A percentile compares a stretch with the other conserved stretches of the same genome.
phyloP scores from a whole-genome alignment of 148 eudicot species.

The Chenopodium berlandieri region DNA sequence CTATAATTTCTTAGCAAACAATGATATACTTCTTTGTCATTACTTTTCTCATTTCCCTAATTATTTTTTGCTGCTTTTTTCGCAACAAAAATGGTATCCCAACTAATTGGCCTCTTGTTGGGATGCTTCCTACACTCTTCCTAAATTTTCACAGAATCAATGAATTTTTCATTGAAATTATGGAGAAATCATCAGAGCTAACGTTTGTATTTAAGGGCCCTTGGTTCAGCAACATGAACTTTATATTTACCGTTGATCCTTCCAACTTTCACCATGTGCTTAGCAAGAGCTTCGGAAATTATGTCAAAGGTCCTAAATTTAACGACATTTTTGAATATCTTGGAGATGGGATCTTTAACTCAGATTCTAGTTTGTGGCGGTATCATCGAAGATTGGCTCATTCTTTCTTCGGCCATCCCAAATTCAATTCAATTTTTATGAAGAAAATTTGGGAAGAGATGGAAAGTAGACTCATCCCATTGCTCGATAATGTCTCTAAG shows the following conservation, averaged over 20 bases:
- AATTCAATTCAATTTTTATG: constrained; percentile 29
- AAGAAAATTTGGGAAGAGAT: constrained; percentile 26
- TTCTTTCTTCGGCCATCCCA: constrained; percentile 21
- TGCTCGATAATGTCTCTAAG: constrained; percentile 31
- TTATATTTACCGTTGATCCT: constrained; percentile 40
- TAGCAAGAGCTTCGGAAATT: constrained; percentile 46
- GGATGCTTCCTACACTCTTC: constrained; percentile 45
- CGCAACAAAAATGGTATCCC: constrained; percentile 28
- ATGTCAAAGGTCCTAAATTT: constrained; percentile 44
- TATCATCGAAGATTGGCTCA: constrained; percentile 29
- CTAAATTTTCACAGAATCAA: constrained; percentile 27
- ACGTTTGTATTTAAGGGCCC: constrained; percentile 48
- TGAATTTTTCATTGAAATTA: constrained; percentile 7
- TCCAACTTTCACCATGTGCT: constrained; percentile 43
- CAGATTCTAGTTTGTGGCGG: constrained; percentile 40
- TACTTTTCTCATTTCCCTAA: too few relatives aligned
- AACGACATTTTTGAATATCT: constrained; percentile 40
- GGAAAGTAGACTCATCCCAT: constrained; percentile 30
- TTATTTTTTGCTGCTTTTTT: background rate
- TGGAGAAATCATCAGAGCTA: background rate
- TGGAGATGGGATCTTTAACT: constrained; percentile 57
- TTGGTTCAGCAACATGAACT: constrained; percentile 44
- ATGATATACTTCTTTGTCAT: too few relatives aligned
- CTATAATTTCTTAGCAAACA: too few relatives aligned
- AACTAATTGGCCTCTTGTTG: constrained; percentile 34